Conservation (phyloP, 208 protist genomes). For the Leishmania martiniquensis region DNA sequence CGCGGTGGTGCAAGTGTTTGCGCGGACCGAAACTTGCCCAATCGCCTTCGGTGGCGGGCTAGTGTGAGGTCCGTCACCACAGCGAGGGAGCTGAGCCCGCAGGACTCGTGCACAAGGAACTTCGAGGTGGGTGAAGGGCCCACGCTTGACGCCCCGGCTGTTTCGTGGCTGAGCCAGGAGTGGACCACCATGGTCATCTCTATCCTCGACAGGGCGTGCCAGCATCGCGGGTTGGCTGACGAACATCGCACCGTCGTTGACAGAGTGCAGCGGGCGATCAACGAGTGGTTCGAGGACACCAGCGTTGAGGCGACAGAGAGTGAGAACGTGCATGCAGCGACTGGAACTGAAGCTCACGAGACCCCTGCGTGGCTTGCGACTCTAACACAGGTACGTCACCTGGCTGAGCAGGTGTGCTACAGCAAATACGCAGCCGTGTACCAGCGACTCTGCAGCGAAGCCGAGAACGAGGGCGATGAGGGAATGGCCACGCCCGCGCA, state of each 20-base stretch:
- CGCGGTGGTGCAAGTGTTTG: background rate
- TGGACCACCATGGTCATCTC: conserved; percentile 20
- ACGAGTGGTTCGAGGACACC: conserved; percentile 12
- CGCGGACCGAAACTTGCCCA: conserved; percentile 1
- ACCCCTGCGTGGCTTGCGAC: conserved; percentile 15
- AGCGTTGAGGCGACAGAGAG: background rate
- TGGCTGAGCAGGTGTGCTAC: conserved; percentile 28
- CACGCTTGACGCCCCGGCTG: background rate
- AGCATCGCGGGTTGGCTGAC: conserved; percentile 14
- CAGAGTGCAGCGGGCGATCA: conserved; percentile 10
- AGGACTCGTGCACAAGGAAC: conserved; percentile 12
- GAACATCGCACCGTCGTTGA: conserved; percentile 11
- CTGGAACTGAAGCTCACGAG: background rate
- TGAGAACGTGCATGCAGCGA: background rate
- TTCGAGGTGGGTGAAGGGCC: background rate
- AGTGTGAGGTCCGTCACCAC: conserved; percentile 19
- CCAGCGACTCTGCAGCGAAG: conserved; percentile 16
- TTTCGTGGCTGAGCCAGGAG: conserved; percentile 10
- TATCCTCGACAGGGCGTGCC: conserved; percentile 29
- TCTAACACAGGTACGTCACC: conserved; percentile 14
- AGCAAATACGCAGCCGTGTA: conserved; percentile 37
- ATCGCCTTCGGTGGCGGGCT: conserved; percentile 5
- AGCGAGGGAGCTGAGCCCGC: conserved; percentile 26
- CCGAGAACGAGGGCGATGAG: conserved; percentile 15
- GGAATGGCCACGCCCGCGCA: background rate